Evolutionary conservation across 2,329 filamentous ascomycete species (phyloP), one percentile per base, ranked within the genome.

Genomic region (Cephalotrichum gorgonifer): DNA sequence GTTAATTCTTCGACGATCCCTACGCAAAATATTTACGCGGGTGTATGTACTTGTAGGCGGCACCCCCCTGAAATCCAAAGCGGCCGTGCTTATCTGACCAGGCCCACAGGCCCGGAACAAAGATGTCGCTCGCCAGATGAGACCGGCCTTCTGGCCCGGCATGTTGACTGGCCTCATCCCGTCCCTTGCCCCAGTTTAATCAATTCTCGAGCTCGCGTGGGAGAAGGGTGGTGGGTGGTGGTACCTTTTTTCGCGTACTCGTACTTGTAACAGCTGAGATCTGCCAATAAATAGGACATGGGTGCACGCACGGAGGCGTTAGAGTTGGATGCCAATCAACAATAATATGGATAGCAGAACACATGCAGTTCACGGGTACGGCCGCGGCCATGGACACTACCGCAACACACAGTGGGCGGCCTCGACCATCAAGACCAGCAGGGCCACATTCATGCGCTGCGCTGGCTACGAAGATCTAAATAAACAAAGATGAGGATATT

Each of bases 81-180:
- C n/a, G n/a, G n/a, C 35, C 6, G 35, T 9, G n/a, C n/a, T 20
- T 20, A 33, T 47, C 15, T 11, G 23, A 1, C 35, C 33, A 38
- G 33, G 4, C 14, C 15, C 33, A 17, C 15, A 20, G 33, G 25
- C 17, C 25, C 20, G 11, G 15, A 17, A 14, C 20, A 28, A 23
- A 33, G 28, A 35, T 41, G 44, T 26, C 44, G 31, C 20, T 38
- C 33, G 44, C 30, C 44, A 46, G 44, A 26, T 46, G 44, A 38
- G 28, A 17, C 30, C 44, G 17, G 31, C 23, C 28, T 27, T 14
- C 30, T 46, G 44, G 9, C 30, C 9, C n/a, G n/a, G n/a, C n/a
- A n/a, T n/a, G n/a, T n/a, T n/a, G n/a, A n/a, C n/a, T 46, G 20
- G 28, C 28, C 27, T 26, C 27, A 22, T 41, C 39, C 38, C 14